Conservation (phyloP, 495 filamentous ascomycete species). For the Terfezia boudieri region DNA sequence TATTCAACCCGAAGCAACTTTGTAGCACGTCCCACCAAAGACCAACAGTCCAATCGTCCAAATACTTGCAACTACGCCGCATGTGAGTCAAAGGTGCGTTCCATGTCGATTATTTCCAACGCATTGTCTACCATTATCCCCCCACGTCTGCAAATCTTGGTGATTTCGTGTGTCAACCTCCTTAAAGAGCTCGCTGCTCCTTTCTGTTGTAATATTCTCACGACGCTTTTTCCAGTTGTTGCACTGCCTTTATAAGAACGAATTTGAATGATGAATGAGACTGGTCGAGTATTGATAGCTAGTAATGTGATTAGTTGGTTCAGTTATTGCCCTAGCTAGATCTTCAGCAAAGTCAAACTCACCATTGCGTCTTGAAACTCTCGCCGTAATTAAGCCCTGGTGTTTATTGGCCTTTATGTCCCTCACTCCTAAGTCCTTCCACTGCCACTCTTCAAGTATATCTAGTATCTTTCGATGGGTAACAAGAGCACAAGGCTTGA, state of each 20-base stretch:
- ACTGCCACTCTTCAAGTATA: constrained; percentile 54
- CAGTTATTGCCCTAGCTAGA: too few species aligned
- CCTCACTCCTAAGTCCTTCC: constrained; percentile 56
- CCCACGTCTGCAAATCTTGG: constrained; percentile 32
- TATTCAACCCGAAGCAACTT: too few species aligned
- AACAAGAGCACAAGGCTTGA: constrained; percentile 41
- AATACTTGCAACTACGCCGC: too few species aligned
- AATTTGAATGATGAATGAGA: constrained; percentile 60
- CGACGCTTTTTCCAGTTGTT: constrained; percentile 40
- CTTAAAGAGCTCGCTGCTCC: constrained; percentile 73
- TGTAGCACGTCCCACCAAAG: too few species aligned
- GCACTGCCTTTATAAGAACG: constrained; percentile 69
- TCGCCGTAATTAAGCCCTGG: constrained; percentile 46
- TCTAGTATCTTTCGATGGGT: constrained; percentile 51
- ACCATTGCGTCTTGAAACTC: constrained; percentile 57
- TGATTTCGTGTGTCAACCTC: constrained; percentile 53
- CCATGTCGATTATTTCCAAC: constrained; percentile 21
- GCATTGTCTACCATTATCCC: constrained; percentile 48
- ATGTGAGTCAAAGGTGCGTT: neutral
- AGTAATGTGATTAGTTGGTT: too few species aligned
- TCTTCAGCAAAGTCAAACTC: constrained; percentile 22
- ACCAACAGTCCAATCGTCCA: too few species aligned
- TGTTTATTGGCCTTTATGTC: constrained; percentile 35
- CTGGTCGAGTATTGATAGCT: constrained; percentile 36
- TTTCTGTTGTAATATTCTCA: constrained; percentile 64